Conservation (phyloP, 1,284 basidiomycete genomes). For the Taiwanofungus camphoratus region DNA sequence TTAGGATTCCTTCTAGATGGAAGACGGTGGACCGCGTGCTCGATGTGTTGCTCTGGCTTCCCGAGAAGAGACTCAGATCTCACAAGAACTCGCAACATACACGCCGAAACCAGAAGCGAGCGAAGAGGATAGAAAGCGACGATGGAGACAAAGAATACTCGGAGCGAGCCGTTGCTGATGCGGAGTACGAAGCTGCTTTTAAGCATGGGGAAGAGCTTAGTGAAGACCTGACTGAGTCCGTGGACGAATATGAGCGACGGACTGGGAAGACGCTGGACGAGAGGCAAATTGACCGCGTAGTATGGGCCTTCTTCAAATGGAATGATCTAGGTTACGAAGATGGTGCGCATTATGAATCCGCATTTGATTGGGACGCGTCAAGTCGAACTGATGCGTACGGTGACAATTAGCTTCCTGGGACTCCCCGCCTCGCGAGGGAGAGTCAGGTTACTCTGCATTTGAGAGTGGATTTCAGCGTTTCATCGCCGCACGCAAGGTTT, state of each 20-base stretch:
- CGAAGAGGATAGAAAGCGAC: slow-evolving; percentile 29
- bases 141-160: slow-evolving; percentile 25
- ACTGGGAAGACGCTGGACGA: slow-evolving; percentile 39
- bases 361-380: neutral
- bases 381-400: neutral
- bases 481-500: slow-evolving; percentile 57
- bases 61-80: slow-evolving; percentile 19
- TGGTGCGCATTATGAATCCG: slow-evolving; percentile 55
- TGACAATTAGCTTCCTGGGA: slow-evolving; percentile 78
- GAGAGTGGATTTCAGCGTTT: slow-evolving; percentile 61
- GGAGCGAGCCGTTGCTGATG: slow-evolving; percentile 26
- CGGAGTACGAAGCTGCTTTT: slow-evolving; percentile 38
- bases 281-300: slow-evolving; percentile 52
- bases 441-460: slow-evolving; percentile 59
- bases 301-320: slow-evolving; percentile 89
- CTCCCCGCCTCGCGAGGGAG: slow-evolving; percentile 64
- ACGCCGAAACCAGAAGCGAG: slow-evolving; percentile 17
- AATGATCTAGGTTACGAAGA: slow-evolving; percentile 85
- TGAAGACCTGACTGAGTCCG: slow-evolving; percentile 42
- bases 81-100: slow-evolving; percentile 24
- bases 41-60: slow-evolving; percentile 63
- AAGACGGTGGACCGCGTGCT: slow-evolving; percentile 78
- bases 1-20: slow-evolving; percentile 67
- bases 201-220: slow-evolving; percentile 55
- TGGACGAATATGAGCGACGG: slow-evolving; percentile 55